Conservation (phyloP, 225 moss, liverwort and hornwort species). For the Climacium dendroides region DNA sequence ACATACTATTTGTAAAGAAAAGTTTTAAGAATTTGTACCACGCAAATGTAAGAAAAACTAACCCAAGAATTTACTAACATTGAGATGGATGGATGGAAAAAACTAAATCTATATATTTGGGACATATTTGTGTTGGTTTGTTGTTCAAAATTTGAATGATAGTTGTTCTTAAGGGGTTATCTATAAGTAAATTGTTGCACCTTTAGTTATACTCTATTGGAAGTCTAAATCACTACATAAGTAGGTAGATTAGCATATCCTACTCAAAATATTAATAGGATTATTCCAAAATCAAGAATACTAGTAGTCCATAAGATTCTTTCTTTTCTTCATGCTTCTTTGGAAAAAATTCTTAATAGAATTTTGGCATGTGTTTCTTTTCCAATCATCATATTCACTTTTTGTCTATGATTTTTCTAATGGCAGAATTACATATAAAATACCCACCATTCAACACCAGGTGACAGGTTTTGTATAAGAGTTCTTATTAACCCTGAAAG, state of each 20-base stretch:
- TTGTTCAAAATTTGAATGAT: background rate
- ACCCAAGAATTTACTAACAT: background rate
- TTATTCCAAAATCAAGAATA: background rate
- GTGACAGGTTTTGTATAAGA: background rate
- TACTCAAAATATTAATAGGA: background rate
- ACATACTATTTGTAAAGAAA: background rate
- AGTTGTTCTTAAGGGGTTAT: fast-evolving
- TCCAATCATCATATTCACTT: too few species aligned
- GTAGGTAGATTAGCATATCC: background rate
- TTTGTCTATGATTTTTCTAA: background rate
- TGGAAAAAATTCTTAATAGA: background rate
- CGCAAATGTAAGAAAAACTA: background rate
- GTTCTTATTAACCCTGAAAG: background rate
- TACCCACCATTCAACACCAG: background rate
- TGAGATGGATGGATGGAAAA: background rate
- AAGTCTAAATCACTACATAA: background rate
- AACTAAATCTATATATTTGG: background rate
- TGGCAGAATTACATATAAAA: background rate
- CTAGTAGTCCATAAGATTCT: background rate
- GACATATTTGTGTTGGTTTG: fast-evolving
- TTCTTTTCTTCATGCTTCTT: background rate
- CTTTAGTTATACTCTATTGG: background rate
- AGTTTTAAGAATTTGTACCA: fast-evolving
- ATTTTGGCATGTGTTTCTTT: background rate
- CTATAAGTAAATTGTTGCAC: background rate